Conservation (phyloP, 768 basidiomycete genomes). For the Gloeophyllum trabeum region DNA sequence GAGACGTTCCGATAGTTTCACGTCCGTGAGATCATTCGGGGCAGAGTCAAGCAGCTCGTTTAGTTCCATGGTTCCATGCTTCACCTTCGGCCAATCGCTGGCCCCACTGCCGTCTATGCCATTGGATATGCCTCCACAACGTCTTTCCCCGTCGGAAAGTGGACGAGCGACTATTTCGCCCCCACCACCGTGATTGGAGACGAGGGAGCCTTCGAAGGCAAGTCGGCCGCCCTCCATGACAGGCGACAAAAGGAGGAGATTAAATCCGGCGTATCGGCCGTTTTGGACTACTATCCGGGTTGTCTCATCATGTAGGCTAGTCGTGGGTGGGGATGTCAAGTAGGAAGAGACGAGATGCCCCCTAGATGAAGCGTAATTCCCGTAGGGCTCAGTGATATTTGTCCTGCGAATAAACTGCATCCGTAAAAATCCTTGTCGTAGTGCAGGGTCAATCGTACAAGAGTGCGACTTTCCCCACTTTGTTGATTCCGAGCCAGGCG, state of each 20-base stretch:
- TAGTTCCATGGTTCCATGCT: constrained; percentile 40
- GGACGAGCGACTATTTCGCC: constrained; percentile 42
- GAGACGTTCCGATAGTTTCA: constrained; percentile 41
- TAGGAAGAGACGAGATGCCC: constrained; percentile 61
- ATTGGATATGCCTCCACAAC: constrained; percentile 59
- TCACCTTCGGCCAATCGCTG: constrained; percentile 66
- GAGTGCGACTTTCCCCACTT: constrained; percentile 55
- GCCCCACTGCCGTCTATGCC: constrained; percentile 57
- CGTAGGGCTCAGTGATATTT: constrained; percentile 68
- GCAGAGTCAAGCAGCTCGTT: constrained; percentile 27
- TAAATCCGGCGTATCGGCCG: constrained; percentile 68
- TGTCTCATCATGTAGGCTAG: constrained; percentile 37
- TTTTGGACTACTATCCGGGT: constrained; percentile 33
- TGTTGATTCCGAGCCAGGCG: constrained; percentile 71
- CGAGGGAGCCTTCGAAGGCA: constrained; percentile 39
- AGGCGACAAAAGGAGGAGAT: constrained; percentile 57
- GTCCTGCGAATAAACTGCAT: constrained; percentile 37
- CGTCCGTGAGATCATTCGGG: constrained; percentile 29
- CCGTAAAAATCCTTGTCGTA: background rate
- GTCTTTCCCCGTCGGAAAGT: constrained; percentile 36
- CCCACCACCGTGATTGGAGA: constrained; percentile 67
- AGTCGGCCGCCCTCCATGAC: constrained; percentile 11
- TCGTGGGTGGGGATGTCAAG: constrained; percentile 39
- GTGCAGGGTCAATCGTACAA: constrained; percentile 37
- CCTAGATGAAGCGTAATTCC: constrained; percentile 43